Percentiles rank a stretch among this genome's conserved stretches.
Conservation (phyloP, 768 basidiomycete species). For the Pleurotus citrinopileatus region DNA sequence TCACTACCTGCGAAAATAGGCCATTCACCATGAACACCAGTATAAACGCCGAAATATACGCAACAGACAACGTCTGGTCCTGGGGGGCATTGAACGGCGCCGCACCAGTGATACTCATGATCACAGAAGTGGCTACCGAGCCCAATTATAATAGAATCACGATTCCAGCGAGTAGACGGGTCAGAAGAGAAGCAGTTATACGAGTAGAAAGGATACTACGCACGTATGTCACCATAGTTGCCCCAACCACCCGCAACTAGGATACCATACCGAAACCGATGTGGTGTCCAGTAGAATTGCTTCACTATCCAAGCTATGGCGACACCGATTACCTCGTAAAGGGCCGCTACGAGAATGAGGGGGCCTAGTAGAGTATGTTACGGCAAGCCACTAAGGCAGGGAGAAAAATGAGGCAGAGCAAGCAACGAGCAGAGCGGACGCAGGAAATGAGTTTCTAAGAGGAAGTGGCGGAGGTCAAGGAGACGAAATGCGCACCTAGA, state of each 20-base stretch:
- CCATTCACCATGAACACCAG: conserved; percentile 54
- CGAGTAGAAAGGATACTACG: conserved; percentile 23
- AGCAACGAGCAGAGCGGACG: not conserved
- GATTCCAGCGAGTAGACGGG: too few relatives aligned
- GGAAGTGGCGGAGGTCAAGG: not conserved
- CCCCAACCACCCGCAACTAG: conserved; percentile 67
- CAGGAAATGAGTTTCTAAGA: not conserved
- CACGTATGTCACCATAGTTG: conserved; percentile 72
- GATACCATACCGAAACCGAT: conserved; percentile 71
- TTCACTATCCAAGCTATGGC: conserved; percentile 52
- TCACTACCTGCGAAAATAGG: not conserved
- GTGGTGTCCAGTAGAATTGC: conserved; percentile 73
- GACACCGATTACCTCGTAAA: conserved; percentile 59
- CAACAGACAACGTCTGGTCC: conserved; percentile 62
- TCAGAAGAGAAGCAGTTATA: too few relatives aligned
- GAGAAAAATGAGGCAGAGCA: not conserved
- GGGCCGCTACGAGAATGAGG: conserved; percentile 53
- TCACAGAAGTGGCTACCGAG: conserved; percentile 58
- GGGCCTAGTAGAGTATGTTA: conserved; percentile 44
- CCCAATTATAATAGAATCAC: too few relatives aligned
- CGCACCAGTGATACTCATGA: conserved; percentile 57
- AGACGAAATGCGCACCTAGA: conserved; percentile 38
- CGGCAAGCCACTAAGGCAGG: not conserved
- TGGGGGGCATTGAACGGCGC: conserved; percentile 57
- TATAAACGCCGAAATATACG: conserved; percentile 62